Percentiles rank a stretch among this genome's conserved stretches.
Evolutionary conservation across 2,329 filamentous ascomycete genomes (phyloP).

Genomic region (Plenodomus tracheiphilus): DNA sequence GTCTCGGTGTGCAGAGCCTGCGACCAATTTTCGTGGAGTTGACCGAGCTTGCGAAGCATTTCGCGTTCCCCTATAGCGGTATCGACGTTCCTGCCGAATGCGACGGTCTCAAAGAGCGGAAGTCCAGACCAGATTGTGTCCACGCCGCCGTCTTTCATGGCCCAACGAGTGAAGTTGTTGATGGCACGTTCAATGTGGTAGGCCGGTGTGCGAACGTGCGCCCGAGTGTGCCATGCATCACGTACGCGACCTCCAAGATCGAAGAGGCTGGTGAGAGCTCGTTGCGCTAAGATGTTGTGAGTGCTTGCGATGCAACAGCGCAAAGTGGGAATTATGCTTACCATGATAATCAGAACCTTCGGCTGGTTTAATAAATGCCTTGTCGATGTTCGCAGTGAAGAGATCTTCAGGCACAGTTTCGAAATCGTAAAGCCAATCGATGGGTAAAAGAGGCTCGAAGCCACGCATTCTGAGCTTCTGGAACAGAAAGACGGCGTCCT

Average conservation of each 20-base stretch:
- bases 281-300: constrained; percentile 48
- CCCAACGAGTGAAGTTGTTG: constrained; percentile 58
- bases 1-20: constrained; percentile 36
- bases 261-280: constrained; percentile 55
- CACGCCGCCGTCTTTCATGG: constrained; percentile 53
- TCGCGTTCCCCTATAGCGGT: constrained; percentile 47
- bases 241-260: constrained; percentile 56
- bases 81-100: constrained; percentile 45
- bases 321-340: constrained; percentile 20
- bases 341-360: constrained; percentile 52
- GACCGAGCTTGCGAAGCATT: constrained; percentile 50
- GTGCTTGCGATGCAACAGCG: neutral
- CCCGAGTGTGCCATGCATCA: constrained; percentile 50
- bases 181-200: constrained; percentile 49
- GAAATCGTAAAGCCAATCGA: constrained; percentile 58
- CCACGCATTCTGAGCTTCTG: constrained; percentile 59
- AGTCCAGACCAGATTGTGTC: constrained; percentile 40
- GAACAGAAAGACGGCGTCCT: constrained; percentile 57
- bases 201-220: constrained; percentile 40
- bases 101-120: constrained; percentile 53
- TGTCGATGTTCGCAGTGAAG: constrained; percentile 50
- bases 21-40: constrained; percentile 50
- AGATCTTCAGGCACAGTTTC: constrained; percentile 56
- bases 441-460: constrained; percentile 59
- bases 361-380: constrained; percentile 52